Conservation (phyloP, 805 yeast genomes). For the Monosporozyma solicola region DNA sequence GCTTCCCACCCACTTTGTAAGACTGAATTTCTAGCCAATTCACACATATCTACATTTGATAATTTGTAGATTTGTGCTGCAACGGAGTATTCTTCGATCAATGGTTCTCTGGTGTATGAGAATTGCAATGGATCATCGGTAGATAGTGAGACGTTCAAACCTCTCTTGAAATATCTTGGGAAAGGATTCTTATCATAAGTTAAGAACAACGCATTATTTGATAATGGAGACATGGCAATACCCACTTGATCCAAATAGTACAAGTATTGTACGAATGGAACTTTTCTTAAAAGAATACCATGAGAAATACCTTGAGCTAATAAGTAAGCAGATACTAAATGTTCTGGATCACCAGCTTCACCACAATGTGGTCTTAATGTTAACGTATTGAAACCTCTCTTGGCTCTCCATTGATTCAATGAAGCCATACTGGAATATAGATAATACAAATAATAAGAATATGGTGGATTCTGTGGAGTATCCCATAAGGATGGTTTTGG, state of each 20-base stretch:
- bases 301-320: conserved; percentile 91
- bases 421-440: conserved; percentile 79
- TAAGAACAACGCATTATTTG: conserved; percentile 90
- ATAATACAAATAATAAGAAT: conserved; percentile 88
- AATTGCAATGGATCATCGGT: conserved; percentile 98
- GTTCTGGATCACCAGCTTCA: conserved; percentile 99
- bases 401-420: conserved; percentile 72
- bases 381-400: conserved; percentile 74
- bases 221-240: conserved; percentile 95
- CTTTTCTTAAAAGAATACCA: conserved; percentile 85
- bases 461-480: conserved; percentile 80
- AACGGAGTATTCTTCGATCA: conserved; percentile 94
- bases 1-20: conserved; percentile 91
- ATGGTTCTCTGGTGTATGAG: conserved; percentile 92
- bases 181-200: conserved; percentile 97
- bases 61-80: conserved; percentile 96
- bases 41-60: conserved; percentile 95
- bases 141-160: conserved; percentile 86
- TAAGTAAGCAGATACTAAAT: conserved; percentile 79
- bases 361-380: conserved; percentile 98
- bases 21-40: conserved; percentile 87
- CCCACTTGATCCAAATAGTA: conserved; percentile 93
- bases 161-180: conserved; percentile 81
- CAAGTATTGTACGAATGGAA: conserved; percentile 90
- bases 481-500: conserved; percentile 87